These are phyloP conservation scores for Macrophomina tecta DNA, from an alignment of 2,329 filamentous ascomycete species.

Conservation along the genomic window DNA sequence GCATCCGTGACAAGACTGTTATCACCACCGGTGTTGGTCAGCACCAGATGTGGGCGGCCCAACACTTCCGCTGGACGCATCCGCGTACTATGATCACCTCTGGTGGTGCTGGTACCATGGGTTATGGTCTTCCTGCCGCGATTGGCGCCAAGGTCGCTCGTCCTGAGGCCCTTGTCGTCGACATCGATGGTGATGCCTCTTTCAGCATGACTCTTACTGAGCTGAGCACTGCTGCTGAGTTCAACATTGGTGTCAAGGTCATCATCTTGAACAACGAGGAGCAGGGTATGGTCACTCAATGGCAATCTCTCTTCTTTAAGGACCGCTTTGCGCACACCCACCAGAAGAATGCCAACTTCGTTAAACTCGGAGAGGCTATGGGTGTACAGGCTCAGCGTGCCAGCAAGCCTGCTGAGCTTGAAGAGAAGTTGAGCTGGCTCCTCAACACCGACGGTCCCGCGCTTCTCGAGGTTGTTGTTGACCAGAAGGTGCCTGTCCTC, in stretches of 20 bases:
- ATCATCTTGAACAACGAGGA: conserved; percentile 97
- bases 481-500: conserved; percentile 89
- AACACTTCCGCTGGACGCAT: conserved; percentile 93
- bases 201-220: conserved; percentile 99
- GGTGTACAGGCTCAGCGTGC: conserved; percentile 76
- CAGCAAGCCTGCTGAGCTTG: conserved; percentile 76
- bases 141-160: conserved; percentile 92
- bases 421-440: conserved; percentile 83
- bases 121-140: conserved; percentile 89
- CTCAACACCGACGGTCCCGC: conserved; percentile 86
- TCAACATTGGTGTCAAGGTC: conserved; percentile 95
- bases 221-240: conserved; percentile 89
- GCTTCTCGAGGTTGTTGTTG: conserved; percentile 88
- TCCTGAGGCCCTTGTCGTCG: conserved; percentile 84
- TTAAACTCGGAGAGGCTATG: conserved; percentile 93
- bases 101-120: conserved; percentile 95
- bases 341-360: conserved; percentile 94
- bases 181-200: conserved; percentile 97
- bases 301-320: conserved; percentile 97
- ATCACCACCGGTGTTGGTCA: conserved; percentile 95
- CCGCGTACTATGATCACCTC: conserved; percentile 96
- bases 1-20: conserved; percentile 82
- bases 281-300: conserved; percentile 98
- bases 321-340: conserved; percentile 93
- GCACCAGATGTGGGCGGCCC: conserved; percentile 98